Evolutionary conservation across 75 land plant species (phyloP), one percentile per base, ranked within the genome.

Genomic region (Ceratopteris richardii): DNA sequence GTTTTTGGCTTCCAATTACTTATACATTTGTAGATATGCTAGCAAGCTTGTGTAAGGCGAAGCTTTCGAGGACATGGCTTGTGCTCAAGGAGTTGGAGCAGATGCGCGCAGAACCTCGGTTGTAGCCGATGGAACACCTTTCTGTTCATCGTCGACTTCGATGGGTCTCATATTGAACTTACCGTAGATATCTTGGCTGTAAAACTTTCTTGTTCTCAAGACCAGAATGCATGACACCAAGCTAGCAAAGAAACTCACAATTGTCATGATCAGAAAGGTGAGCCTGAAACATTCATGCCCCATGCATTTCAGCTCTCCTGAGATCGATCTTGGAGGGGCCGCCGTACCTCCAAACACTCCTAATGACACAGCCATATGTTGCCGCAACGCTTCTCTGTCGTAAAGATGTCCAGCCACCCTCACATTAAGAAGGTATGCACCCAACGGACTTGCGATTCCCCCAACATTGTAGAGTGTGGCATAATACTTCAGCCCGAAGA

Each of bases 401-500:
- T 68, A 68, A 14, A 68, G 26, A 51, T 59, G 31, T 14, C 70
- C 67, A 0, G 67, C 67, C 13, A 65, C 67, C 50, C 61, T 65
- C 7, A 65, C 67, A 56, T 33, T 50, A 6, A 65, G 33, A 10
- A 65, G 17, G 14, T 65, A 65, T 24, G 67, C 16, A 1, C 67
- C 67, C 46, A 65, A 29, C 19, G 67, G 67, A 7, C 67, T 65
- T 1, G 67, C 61, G 18, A 56, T 31, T 9, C 18, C 51, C 1
- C 56, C 56, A 22, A 50, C 31, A 33, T 62, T 62, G 33, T 65
- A 56, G 29, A 65, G 21, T 24, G 44, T 79, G 24, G 76, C 70
- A 66, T 76, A 83, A 62, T 79, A 67, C 57, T 83, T 83, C 9
- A 83, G 71, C 18, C 86, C 87, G 50, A 83, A 83, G 10, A 83